Percentiles rank a stretch among this genome's conserved stretches.
Conservation (phyloP, 495 filamentous ascomycete species). For the Aspergillus haitiensis region DNA sequence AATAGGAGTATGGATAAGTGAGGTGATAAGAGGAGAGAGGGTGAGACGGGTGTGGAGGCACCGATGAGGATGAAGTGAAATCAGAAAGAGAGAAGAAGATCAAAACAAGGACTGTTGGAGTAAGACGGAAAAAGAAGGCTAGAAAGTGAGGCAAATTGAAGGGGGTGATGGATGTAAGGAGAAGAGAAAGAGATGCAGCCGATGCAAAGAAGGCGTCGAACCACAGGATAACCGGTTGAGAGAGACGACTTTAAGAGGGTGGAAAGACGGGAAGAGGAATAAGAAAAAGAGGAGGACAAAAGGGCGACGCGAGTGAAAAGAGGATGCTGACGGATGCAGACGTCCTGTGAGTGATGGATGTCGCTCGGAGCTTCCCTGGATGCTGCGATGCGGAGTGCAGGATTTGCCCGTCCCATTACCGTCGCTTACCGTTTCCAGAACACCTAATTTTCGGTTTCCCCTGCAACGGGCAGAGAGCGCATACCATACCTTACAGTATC, state of each 20-base stretch:
- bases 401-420: constrained; percentile 23
- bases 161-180: constrained; percentile 11
- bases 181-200: constrained; percentile 12
- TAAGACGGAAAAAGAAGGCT: constrained; percentile 6
- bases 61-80: constrained; percentile 17
- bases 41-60: background rate
- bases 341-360: constrained; percentile 13
- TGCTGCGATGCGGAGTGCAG: constrained; percentile 20
- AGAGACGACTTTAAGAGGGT: background rate
- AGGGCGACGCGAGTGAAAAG: constrained; percentile 18
- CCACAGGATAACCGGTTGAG: constrained; percentile 3
- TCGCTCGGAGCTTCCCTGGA: constrained; percentile 19
- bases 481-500: constrained; percentile 21
- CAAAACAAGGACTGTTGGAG: background rate
- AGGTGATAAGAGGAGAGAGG: constrained; percentile 15
- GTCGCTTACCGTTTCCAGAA: constrained; percentile 2
- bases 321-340: constrained; percentile 20
- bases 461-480: background rate
- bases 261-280: constrained; percentile 17
- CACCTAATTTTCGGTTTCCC: constrained; percentile 6
- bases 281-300: constrained; percentile 13
- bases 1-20: constrained; percentile 11
- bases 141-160: constrained; percentile 5
- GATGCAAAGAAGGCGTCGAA: constrained; percentile 5
- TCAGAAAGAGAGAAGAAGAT: constrained; percentile 6